These are phyloP conservation scores for Fusarium sambucinum DNA, from an alignment of 2,329 filamentous ascomycete genomes.

Conservation along the genomic window DNA sequence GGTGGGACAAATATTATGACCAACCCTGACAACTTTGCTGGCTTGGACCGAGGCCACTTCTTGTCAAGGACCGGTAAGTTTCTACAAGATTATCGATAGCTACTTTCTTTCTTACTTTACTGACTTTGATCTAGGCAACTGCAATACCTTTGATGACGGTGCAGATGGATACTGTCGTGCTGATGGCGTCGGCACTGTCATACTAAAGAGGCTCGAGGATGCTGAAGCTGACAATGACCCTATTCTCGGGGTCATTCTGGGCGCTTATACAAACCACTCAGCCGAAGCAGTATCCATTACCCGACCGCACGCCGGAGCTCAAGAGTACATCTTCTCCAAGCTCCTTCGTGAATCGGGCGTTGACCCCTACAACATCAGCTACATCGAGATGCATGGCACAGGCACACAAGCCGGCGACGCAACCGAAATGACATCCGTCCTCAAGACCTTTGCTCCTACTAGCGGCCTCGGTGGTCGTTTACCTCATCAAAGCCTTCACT, in stretches of 20 bases:
- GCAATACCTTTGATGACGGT: constrained; percentile 77
- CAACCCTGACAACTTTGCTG: constrained; percentile 74
- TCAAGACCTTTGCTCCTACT: constrained; percentile 64
- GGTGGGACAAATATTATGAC: constrained; percentile 79
- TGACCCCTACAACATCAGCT: constrained; percentile 82
- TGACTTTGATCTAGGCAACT: constrained; percentile 7
- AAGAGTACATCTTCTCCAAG: constrained; percentile 69
- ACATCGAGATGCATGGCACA: constrained; percentile 92
- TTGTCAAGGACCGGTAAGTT: constrained; percentile 58
- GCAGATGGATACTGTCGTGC: constrained; percentile 88
- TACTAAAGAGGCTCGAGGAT: constrained; percentile 73
- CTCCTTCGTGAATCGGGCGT: constrained; percentile 76
- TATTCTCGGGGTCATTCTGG: constrained; percentile 41
- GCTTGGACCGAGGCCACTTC: constrained; percentile 73
- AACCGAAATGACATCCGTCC: constrained; percentile 84
- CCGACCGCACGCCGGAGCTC: constrained; percentile 78
- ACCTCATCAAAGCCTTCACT: constrained; percentile 66
- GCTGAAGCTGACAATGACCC: constrained; percentile 41
- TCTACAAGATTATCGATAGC: not conserved
- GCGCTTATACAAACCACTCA: constrained; percentile 42
- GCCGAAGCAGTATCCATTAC: constrained; percentile 31
- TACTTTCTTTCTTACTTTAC: not conserved
- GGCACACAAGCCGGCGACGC: constrained; percentile 89
- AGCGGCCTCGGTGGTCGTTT: constrained; percentile 53
- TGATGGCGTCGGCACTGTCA: constrained; percentile 78